phyloP scores from a whole-genome alignment of 2,329 filamentous ascomycete species.

The Phialophora expanda region DNA sequence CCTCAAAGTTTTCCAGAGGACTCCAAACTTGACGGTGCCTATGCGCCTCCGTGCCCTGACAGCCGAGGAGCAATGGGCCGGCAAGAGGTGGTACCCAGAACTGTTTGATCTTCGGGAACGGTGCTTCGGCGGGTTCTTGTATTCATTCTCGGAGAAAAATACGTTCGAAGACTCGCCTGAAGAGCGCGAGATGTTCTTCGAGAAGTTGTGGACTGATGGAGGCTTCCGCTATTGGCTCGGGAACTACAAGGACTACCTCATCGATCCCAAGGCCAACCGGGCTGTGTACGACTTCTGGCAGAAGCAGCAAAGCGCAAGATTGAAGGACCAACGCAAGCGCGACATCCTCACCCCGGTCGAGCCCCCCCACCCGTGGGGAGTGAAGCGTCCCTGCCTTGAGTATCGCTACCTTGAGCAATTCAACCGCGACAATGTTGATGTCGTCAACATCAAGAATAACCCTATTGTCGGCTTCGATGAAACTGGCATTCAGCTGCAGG shows the following conservation, averaged over 20 bases:
- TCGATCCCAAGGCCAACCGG: constrained; percentile 56
- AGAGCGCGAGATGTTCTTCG: constrained; percentile 53
- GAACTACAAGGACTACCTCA: constrained; percentile 59
- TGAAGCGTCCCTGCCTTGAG: constrained; percentile 59
- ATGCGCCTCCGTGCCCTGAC: constrained; percentile 61
- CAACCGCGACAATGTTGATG: constrained; percentile 54
- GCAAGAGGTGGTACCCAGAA: constrained; percentile 40
- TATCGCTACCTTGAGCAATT: constrained; percentile 58
- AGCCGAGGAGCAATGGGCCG: constrained; percentile 59
- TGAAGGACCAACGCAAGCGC: constrained; percentile 56
- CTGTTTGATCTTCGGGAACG: constrained; percentile 42
- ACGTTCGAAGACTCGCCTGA: constrained; percentile 50
- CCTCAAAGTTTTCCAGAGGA: constrained; percentile 64
- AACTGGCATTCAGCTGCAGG: constrained; percentile 49
- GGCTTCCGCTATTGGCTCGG: constrained; percentile 65
- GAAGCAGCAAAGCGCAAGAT: constrained; percentile 57
- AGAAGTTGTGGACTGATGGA: constrained; percentile 57
- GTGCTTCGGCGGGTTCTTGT: constrained; percentile 55
- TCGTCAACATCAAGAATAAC: constrained; percentile 54
- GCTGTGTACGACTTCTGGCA: constrained; percentile 63
- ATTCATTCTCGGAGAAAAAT: constrained; percentile 64
- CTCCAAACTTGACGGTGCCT: constrained; percentile 67
- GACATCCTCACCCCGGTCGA: constrained; percentile 60
- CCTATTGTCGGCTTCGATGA: constrained; percentile 51
- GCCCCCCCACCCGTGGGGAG: constrained; percentile 61